Conservation (phyloP, 768 basidiomycete genomes). For the Galerina marginata region DNA sequence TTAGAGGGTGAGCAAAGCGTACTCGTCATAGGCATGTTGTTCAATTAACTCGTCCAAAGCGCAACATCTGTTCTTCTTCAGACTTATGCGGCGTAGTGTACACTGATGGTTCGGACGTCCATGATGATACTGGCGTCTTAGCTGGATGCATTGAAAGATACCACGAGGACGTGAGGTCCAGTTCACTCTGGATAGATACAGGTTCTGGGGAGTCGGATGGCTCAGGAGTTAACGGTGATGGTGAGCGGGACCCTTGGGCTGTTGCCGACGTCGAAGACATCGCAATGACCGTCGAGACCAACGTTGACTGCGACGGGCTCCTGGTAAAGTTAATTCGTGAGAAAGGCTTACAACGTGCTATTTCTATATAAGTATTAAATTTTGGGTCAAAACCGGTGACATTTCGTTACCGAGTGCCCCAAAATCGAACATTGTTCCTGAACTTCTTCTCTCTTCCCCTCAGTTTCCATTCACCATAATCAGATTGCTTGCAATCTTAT, state of each 20-base stretch:
- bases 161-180: conserved; percentile 61
- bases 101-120: conserved; percentile 47
- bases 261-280: conserved; percentile 69
- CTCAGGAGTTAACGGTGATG: conserved; percentile 75
- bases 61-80: conserved; percentile 62
- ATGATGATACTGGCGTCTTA: conserved; percentile 45
- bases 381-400: too few relatives aligned
- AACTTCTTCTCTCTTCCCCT: too few relatives aligned
- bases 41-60: conserved; percentile 77
- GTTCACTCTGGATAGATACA: conserved; percentile 53
- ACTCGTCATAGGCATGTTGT: conserved; percentile 80
- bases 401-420: too few relatives aligned
- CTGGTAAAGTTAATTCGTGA: conserved; percentile 20
- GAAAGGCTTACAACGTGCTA: not conserved
- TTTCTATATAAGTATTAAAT: too few relatives aligned
- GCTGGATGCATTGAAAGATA: conserved; percentile 51
- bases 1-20: conserved; percentile 33
- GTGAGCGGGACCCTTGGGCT: conserved; percentile 66
- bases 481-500: too few relatives aligned
- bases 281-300: conserved; percentile 22
- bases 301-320: conserved; percentile 20
- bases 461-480: too few relatives aligned
- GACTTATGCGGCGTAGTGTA: conserved; percentile 48
- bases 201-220: conserved; percentile 58
- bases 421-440: too few relatives aligned